Evolutionary conservation across 306 rosid species (phyloP).

Genomic region (Inga leiocalycina): DNA sequence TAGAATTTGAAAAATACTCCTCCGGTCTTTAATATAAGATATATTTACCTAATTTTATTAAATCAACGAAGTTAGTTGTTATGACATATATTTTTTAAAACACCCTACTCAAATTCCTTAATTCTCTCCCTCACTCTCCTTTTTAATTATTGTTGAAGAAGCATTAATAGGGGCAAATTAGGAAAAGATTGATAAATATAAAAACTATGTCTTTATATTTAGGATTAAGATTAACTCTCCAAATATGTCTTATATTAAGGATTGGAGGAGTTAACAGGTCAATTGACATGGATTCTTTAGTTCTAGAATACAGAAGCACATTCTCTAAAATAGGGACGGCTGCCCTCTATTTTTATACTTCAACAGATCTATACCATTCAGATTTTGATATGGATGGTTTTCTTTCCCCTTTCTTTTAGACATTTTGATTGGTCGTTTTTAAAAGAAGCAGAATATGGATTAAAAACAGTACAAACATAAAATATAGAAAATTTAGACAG

Average conservation of each 20-base stretch:
- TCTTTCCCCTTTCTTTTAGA: background rate
- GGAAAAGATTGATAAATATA: too few relatives aligned
- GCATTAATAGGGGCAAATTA: too few relatives aligned
- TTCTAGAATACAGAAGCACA: background rate
- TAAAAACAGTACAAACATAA: background rate
- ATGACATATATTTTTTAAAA: too few relatives aligned
- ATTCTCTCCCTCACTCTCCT: too few relatives aligned
- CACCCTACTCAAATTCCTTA: too few relatives aligned
- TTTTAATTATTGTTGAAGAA: too few relatives aligned
- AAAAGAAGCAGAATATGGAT: background rate
- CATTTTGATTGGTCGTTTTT: background rate
- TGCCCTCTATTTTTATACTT: background rate
- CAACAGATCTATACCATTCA: background rate
- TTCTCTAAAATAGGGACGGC: background rate
- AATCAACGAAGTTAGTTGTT: too few relatives aligned
- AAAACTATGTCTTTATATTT: too few relatives aligned
- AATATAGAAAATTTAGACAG: background rate
- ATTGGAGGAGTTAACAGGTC: background rate
- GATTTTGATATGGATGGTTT: background rate
- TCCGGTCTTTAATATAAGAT: too few relatives aligned
- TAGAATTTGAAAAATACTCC: background rate
- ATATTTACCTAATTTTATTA: too few relatives aligned
- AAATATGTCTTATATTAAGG: too few relatives aligned
- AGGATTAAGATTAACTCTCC: rapidly evolving
- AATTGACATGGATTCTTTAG: background rate